Percentiles rank a stretch among this genome's conserved stretches.
phyloP scores from a whole-genome alignment of 2,329 filamentous ascomycete genomes.

The Fusarium pininemorale region DNA sequence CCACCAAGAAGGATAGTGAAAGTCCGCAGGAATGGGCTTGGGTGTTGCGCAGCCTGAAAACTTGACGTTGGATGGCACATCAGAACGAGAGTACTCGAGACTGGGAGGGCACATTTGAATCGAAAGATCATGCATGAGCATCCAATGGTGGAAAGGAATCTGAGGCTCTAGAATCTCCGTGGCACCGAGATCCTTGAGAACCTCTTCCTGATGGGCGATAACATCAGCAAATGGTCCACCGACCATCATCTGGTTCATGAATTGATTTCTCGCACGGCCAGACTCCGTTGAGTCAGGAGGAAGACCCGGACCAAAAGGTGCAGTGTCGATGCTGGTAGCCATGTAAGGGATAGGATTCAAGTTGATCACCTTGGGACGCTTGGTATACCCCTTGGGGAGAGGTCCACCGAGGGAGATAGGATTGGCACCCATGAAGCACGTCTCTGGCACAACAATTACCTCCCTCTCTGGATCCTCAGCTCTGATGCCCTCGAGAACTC shows the following conservation, averaged over 20 bases:
- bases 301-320: conserved; percentile 51
- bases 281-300: conserved; percentile 50
- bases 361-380: conserved; percentile 49
- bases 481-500: conserved; percentile 47
- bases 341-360: conserved; percentile 52
- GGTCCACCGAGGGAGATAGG: conserved; percentile 52
- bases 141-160: conserved; percentile 42
- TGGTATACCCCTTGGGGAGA: conserved; percentile 49
- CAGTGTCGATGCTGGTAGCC: conserved; percentile 49
- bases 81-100: conserved; percentile 51
- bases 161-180: conserved; percentile 28
- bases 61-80: conserved; percentile 50
- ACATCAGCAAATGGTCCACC: conserved; percentile 35
- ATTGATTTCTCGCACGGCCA: conserved; percentile 47
- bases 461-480: conserved; percentile 47
- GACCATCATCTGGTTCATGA: conserved; percentile 39
- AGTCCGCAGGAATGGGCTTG: conserved; percentile 41
- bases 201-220: conserved; percentile 35
- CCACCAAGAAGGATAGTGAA: conserved; percentile 57
- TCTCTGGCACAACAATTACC: conserved; percentile 56
- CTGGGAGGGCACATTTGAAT: conserved; percentile 52
- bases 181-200: conserved; percentile 45
- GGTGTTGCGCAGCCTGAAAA: conserved; percentile 55
- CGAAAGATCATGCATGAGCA: conserved; percentile 44
- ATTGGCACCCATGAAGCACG: conserved; percentile 48